phyloP scores from a whole-genome alignment of 306 rosid species.

The Adenanthera pavonina region DNA sequence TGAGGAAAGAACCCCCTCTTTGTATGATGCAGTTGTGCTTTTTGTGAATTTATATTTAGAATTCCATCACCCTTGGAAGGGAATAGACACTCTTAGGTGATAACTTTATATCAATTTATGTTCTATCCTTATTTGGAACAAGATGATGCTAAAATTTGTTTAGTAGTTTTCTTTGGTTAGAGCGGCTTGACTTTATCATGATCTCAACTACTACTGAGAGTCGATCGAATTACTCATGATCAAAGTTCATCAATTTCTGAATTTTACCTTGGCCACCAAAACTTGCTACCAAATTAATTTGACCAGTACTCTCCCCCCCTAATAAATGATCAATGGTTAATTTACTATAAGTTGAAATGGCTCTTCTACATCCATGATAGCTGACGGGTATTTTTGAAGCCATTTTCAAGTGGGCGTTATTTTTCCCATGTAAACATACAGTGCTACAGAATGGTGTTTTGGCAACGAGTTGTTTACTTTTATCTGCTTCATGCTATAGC shows the following conservation, averaged over 20 bases:
- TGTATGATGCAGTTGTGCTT: no score
- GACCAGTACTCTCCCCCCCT: not conserved
- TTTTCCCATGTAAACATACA: conserved; percentile 3
- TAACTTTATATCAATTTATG: not conserved
- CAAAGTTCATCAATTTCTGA: not conserved
- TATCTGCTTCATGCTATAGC: not conserved
- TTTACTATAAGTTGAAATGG: not conserved
- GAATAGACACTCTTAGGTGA: not conserved
- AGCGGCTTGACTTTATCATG: not conserved
- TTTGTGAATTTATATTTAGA: not conserved
- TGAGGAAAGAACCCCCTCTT: no score
- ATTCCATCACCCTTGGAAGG: not conserved
- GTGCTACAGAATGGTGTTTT: not conserved
- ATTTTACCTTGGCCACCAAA: not conserved
- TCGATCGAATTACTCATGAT: not conserved
- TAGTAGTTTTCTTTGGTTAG: not conserved
- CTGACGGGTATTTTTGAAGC: not conserved
- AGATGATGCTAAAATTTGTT: not conserved
- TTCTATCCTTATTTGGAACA: not conserved
- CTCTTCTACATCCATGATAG: not conserved
- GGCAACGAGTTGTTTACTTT: not conserved
- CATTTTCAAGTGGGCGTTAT: conserved; percentile 5
- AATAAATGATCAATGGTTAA: not conserved
- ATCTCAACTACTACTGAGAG: not conserved
- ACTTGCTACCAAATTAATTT: not conserved